Conservation (phyloP, 495 filamentous ascomycete species). For the Parachaetomium inaequale region DNA sequence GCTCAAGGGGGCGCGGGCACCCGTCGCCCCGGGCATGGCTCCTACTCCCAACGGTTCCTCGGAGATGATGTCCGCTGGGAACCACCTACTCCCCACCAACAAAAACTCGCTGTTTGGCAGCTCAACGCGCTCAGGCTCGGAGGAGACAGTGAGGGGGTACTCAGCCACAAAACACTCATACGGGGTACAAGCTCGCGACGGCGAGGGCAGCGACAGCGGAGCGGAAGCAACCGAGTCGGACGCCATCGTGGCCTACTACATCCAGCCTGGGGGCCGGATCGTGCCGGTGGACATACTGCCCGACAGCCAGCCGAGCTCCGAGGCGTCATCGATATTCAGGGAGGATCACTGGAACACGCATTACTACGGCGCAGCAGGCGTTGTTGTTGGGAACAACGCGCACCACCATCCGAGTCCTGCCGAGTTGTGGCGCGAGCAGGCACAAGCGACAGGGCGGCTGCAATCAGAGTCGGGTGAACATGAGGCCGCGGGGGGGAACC, state of each 20-base stretch:
- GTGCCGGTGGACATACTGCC: slow-evolving; percentile 17
- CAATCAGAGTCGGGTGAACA: too few relatives aligned
- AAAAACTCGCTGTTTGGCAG: not conserved
- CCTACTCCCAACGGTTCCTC: not conserved
- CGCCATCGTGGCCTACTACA: slow-evolving; percentile 18
- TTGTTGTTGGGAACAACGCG: not conserved
- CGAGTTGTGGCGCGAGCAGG: too few relatives aligned
- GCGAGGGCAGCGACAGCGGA: not conserved
- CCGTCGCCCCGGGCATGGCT: not conserved
- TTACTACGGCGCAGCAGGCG: not conserved
- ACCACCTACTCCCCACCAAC: not conserved
- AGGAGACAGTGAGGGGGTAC: slow-evolving; percentile 10
- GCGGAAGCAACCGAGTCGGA: not conserved
- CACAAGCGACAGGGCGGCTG: too few relatives aligned
- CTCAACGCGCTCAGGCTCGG: not conserved
- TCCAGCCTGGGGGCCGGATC: slow-evolving; percentile 21
- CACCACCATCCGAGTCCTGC: too few relatives aligned
- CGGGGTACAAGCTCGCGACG: not conserved
- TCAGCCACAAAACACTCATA: not conserved
- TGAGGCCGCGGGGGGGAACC: too few relatives aligned
- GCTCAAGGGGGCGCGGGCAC: slow-evolving; percentile 18
- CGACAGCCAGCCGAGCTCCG: not conserved
- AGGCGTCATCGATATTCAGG: not conserved
- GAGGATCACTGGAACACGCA: not conserved
- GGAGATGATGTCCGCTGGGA: not conserved